Evolutionary conservation across 805 yeast species (phyloP), one percentile per base, ranked within the genome.

Genomic region (Pichia heedii): DNA sequence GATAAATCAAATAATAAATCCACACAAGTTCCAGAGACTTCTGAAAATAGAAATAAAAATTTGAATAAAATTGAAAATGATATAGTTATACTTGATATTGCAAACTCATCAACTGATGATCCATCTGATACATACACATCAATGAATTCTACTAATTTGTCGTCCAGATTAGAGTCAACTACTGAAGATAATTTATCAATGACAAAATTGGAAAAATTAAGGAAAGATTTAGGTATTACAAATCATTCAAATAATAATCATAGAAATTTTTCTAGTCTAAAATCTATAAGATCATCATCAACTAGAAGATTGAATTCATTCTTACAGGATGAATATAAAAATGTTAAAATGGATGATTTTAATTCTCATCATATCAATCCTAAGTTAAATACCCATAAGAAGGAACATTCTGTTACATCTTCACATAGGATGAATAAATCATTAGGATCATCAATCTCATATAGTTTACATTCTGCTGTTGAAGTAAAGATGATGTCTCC

Each of bases 381-480:
- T 29, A 29, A 4, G 6, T 8, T 4, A 29, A 29, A 29, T 29
- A 29, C 32, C 5, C 38, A 37, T 22, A 44, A 24, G n/a, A 19
- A 37, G 12, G 15, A 35, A 20, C 19, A 32, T 3, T 49, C 54
- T 7, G 42, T 46, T 30, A 40, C 43, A 19, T 43, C 32, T 7
- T 43, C 54, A 9, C 62, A 58, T 44, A 44, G 45, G 27, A 35
- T 47, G 5, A 55, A 50, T n/a, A 41, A 46, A 26, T 61, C 66
- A 8, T 29, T 52, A 10, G 60, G 22, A 34, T 51, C 59, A 2
- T 19, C 53, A 19, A 24, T 50, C 13, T 58, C 57, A 10, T 59
- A 56, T 42, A 58, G 63, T 43, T 46, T 61, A 15, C 65, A 60
- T 42, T 55, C 63, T 3, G 66, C 64, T 11, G 50, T 55, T 27